These are phyloP conservation scores for Cladophialophora psammophila DNA, from an alignment of 2,329 filamentous ascomycete genomes.

Conservation along the genomic window DNA sequence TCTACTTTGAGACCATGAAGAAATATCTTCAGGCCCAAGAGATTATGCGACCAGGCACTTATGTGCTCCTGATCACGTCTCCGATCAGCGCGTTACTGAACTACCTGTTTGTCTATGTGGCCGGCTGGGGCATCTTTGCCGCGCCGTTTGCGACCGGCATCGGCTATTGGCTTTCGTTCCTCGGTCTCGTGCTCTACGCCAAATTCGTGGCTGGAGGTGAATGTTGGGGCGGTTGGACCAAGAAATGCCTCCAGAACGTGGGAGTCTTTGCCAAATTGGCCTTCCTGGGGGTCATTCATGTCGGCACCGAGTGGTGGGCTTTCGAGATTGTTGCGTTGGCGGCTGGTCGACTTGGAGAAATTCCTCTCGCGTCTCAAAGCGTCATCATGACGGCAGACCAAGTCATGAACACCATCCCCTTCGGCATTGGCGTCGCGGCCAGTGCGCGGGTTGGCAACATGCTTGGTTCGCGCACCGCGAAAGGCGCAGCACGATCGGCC, in stretches of 20 bases:
- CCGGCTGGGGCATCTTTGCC: conserved; percentile 75
- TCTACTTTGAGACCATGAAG: conserved; percentile 83
- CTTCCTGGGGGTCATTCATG: conserved; percentile 77
- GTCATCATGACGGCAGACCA: conserved; percentile 92
- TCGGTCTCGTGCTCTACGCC: conserved; percentile 76
- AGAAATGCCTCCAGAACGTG: conserved; percentile 70
- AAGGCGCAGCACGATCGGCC: conserved; percentile 73
- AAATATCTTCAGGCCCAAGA: conserved; percentile 67
- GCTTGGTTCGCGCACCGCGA: conserved; percentile 71
- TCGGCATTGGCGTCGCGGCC: conserved; percentile 83
- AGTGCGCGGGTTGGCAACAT: conserved; percentile 81
- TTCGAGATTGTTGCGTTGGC: conserved; percentile 89
- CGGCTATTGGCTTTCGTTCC: conserved; percentile 84
- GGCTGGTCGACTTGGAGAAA: conserved; percentile 79
- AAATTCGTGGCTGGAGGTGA: conserved; percentile 73
- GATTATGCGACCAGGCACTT: conserved; percentile 70
- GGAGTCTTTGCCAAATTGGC: conserved; percentile 77
- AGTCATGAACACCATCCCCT: conserved; percentile 83
- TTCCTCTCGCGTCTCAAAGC: conserved; percentile 80
- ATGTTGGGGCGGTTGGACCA: conserved; percentile 80
- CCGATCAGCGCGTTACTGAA: conserved; percentile 66
- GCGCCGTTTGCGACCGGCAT: conserved; percentile 83
- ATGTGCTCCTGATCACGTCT: conserved; percentile 67
- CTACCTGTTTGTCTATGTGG: conserved; percentile 74
- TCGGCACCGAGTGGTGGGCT: conserved; percentile 93